Percentiles rank a stretch among this genome's conserved stretches.
phyloP scores from a whole-genome alignment of 148 eudicot species.

The Vaccinium vitisidaea region DNA sequence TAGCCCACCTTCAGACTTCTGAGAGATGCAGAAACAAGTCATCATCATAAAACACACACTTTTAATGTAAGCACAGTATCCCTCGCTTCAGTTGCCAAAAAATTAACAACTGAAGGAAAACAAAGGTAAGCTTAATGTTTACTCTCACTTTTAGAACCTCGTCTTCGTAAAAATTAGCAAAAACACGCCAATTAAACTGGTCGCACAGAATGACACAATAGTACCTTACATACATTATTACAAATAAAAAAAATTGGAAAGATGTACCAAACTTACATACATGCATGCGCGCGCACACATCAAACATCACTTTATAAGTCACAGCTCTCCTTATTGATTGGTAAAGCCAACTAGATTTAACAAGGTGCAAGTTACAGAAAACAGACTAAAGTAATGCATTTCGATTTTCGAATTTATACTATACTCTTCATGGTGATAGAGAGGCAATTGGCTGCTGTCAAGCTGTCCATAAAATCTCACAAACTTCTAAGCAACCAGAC shows the following conservation, averaged over 20 bases:
- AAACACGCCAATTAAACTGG: not conserved
- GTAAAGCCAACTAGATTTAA: not conserved
- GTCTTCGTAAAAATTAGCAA: not conserved
- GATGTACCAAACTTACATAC: not conserved
- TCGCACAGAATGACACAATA: not conserved
- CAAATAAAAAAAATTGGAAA: not conserved
- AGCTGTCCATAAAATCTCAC: not conserved
- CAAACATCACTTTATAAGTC: not conserved
- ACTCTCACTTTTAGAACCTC: not conserved
- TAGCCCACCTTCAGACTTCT: conserved; percentile 94
- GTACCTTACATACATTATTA: not conserved
- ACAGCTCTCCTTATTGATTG: not conserved
- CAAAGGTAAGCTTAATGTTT: not conserved
- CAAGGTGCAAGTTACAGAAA: not conserved
- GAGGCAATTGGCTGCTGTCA: not conserved
- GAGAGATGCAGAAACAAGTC: conserved; percentile 9
- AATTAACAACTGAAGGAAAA: too few species aligned
- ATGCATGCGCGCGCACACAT: not conserved
- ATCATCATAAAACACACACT: not conserved
- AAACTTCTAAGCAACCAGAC: not conserved
- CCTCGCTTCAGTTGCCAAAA: not conserved
- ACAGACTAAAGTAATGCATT: too few species aligned
- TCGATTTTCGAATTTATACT: not conserved
- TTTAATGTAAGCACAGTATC: not conserved
- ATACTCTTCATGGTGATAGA: not conserved